A percentile compares a stretch with the other conserved stretches of the same genome.
These are phyloP conservation scores for Daldinia decipiens DNA, from an alignment of 495 filamentous ascomycete species.

Conservation along the genomic window DNA sequence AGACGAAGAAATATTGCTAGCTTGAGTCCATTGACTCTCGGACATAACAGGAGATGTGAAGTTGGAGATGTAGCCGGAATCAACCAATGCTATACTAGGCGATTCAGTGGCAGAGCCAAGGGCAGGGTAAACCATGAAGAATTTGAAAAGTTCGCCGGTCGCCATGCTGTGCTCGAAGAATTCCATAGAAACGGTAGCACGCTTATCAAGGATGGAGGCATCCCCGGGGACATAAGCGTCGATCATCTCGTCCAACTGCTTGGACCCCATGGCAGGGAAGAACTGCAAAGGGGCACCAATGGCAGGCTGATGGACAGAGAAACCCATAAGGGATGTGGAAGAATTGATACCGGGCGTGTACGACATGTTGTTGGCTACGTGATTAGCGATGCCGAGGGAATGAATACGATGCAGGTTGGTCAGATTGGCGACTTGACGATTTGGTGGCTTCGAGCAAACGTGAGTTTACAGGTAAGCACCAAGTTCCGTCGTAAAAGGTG, in stretches of 20 bases:
- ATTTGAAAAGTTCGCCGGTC: constrained; percentile 61
- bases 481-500: constrained; percentile 15
- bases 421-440: constrained; percentile 16
- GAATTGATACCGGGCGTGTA: constrained; percentile 54
- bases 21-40: constrained; percentile 54
- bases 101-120: constrained; percentile 51
- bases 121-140: constrained; percentile 59
- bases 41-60: constrained; percentile 58
- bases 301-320: constrained; percentile 60
- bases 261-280: constrained; percentile 62
- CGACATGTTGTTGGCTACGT: constrained; percentile 42
- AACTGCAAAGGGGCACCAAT: constrained; percentile 63
- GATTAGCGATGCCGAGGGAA: constrained; percentile 3
- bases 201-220: constrained; percentile 62
- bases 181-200: constrained; percentile 63
- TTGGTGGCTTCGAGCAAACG: constrained; percentile 4
- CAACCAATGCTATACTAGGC: constrained; percentile 53
- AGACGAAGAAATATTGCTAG: constrained; percentile 42
- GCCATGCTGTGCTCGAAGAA: constrained; percentile 59
- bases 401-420: constrained; percentile 28
- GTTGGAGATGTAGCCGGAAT: constrained; percentile 57
- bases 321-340: constrained; percentile 55
- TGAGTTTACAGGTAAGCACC: constrained; percentile 33
- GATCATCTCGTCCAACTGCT: constrained; percentile 64
- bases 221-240: constrained; percentile 61